phyloP scores from a whole-genome alignment of 179 eudicot species.

The Corrigiola litoralis region DNA sequence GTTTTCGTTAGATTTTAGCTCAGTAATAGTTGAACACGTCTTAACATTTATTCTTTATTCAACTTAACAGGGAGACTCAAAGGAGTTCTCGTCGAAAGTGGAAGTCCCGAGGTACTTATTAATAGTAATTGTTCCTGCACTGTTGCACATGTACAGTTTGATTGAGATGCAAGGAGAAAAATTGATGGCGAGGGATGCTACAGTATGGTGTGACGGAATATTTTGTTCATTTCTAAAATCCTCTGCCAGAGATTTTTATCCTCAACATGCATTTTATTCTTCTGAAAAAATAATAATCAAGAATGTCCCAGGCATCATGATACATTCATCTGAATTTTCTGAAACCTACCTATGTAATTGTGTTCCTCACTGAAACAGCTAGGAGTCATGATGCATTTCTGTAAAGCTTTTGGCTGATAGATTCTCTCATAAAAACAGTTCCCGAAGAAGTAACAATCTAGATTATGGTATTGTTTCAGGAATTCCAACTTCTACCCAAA shows the following conservation, averaged over 20 bases:
- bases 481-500: constrained; percentile 87
- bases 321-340: too few relatives aligned
- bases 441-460: neutral
- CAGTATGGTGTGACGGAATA: neutral
- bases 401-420: neutral
- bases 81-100: constrained; percentile 96
- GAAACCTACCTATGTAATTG: too few relatives aligned
- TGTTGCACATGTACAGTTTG: neutral
- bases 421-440: too few relatives aligned
- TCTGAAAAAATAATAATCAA: neutral
- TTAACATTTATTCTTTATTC: constrained; percentile 1
- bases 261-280: neutral
- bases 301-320: too few relatives aligned
- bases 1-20: neutral
- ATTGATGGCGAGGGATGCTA: neutral
- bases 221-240: neutral
- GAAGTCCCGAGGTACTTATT: constrained; percentile 81
- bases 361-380: too few relatives aligned
- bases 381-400: neutral
- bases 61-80: constrained; percentile 67
- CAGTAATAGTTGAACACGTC: neutral
- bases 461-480: constrained; percentile 36
- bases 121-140: neutral
- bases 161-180: neutral
- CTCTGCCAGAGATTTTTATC: neutral